These are phyloP conservation scores for Chalaropsis ovoidea DNA, from an alignment of 2,329 filamentous ascomycete species.

Conservation along the genomic window DNA sequence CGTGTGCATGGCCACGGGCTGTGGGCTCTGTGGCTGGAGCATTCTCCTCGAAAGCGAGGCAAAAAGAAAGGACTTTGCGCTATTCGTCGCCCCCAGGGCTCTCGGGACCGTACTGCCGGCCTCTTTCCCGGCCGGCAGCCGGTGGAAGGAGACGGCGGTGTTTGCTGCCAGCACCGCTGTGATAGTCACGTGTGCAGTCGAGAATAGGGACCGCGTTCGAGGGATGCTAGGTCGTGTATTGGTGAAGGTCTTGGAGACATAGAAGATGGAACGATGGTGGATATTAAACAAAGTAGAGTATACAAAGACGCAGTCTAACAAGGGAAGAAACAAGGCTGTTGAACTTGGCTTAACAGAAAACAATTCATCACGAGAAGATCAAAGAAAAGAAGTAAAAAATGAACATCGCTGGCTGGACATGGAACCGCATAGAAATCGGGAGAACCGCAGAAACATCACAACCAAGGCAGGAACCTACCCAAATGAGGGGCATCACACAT, in stretches of 20 bases:
- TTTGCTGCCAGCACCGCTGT: conserved; percentile 61
- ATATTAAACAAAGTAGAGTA: neutral
- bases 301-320: neutral
- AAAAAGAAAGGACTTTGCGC: conserved; percentile 61
- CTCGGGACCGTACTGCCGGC: conserved; percentile 64
- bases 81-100: conserved; percentile 73
- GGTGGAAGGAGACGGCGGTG: conserved; percentile 55
- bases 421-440: neutral
- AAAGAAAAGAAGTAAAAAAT: neutral
- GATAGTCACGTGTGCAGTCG: conserved; percentile 56
- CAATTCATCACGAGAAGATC: neutral
- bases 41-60: conserved; percentile 59
- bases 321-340: neutral
- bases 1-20: conserved; percentile 61
- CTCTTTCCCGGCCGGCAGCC: conserved; percentile 38
- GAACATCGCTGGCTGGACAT: neutral
- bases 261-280: conserved; percentile 16
- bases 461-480: neutral
- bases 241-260: conserved; percentile 39
- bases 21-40: conserved; percentile 70
- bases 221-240: conserved; percentile 58
- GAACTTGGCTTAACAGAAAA: neutral
- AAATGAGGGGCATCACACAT: neutral
- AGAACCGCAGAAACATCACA: neutral
- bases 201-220: conserved; percentile 53